phyloP scores from a whole-genome alignment of 805 yeast species.

The Barnettozyma vustinii region DNA sequence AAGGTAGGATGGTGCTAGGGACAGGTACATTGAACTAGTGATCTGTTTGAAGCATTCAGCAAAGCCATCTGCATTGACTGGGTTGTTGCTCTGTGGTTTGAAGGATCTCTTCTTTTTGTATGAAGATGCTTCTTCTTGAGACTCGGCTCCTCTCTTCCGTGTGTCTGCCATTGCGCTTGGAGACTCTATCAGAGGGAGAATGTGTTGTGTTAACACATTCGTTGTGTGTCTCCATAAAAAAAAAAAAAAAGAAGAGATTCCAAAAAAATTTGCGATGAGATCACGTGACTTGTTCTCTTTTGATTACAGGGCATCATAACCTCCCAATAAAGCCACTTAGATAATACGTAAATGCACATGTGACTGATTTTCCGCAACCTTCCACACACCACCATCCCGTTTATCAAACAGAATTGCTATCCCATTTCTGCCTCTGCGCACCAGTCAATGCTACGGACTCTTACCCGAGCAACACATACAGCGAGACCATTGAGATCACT shows the following conservation, averaged over 20 bases:
- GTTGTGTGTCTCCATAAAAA: background rate
- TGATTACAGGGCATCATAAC: background rate
- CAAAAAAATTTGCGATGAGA: background rate
- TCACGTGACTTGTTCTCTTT: background rate
- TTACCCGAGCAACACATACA: background rate
- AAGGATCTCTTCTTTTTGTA: slow-evolving; percentile 18
- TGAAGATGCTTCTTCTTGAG: background rate
- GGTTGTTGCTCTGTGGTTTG: slow-evolving; percentile 28
- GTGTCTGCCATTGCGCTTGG: background rate
- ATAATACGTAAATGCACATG: background rate
- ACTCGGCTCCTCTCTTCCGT: background rate
- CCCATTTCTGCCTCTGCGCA: background rate
- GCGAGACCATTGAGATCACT: background rate
- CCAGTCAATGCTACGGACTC: slow-evolving; percentile 1
- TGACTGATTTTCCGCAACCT: background rate
- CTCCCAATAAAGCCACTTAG: background rate
- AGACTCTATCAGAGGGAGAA: background rate
- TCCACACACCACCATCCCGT: background rate
- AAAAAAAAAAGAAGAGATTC: background rate
- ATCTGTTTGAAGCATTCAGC: slow-evolving; percentile 68
- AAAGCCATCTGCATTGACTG: slow-evolving; percentile 37
- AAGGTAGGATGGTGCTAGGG: slow-evolving; percentile 80
- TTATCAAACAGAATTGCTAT: background rate
- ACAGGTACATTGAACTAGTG: slow-evolving; percentile 63
- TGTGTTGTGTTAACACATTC: background rate